Evolutionary conservation across 108 stramenopile genomes (phyloP).

Genomic region (Phaeodactylum tricornutum): DNA sequence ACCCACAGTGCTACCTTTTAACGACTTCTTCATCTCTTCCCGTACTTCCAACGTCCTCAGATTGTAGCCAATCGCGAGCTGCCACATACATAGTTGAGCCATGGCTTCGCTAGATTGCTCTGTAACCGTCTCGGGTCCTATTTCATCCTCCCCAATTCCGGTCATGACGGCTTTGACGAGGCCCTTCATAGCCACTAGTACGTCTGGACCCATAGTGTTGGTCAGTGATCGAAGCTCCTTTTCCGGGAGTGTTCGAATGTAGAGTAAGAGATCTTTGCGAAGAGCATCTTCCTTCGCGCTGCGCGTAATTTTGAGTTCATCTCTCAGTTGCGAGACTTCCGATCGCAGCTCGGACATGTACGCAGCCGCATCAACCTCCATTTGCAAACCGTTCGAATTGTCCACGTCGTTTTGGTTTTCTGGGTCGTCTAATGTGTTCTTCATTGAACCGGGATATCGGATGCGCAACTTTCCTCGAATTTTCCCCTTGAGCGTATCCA

Average conservation of each 20-base stretch:
- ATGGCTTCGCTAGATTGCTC: conserved; percentile 88
- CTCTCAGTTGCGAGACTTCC: conserved; percentile 63
- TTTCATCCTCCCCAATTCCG: conserved; percentile 60
- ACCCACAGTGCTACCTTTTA: conserved; percentile 1
- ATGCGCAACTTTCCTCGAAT: conserved; percentile 67
- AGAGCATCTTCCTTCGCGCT: conserved; percentile 68
- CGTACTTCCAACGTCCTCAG: conserved; percentile 87
- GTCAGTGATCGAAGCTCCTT: conserved; percentile 71
- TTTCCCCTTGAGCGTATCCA: conserved; percentile 19
- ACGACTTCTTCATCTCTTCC: conserved; percentile 61
- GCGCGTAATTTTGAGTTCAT: conserved; percentile 49
- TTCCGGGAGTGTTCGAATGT: conserved; percentile 85
- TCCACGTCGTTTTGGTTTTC: conserved; percentile 7
- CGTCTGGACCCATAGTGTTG: conserved; percentile 81
- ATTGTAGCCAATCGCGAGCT: conserved; percentile 91
- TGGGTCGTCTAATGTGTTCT: conserved; percentile 1
- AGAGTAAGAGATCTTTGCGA: conserved; percentile 80
- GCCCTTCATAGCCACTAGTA: conserved; percentile 91
- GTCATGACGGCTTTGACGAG: conserved; percentile 76
- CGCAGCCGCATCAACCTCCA: conserved; percentile 88
- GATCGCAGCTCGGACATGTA: conserved; percentile 85
- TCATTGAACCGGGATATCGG: conserved; percentile 22
- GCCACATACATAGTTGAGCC: conserved; percentile 98
- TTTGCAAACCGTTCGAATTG: conserved; percentile 28
- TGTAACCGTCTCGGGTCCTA: conserved; percentile 70